Percentiles rank a stretch among this genome's conserved stretches.
Evolutionary conservation across 2,329 filamentous ascomycete genomes (phyloP).

Genomic region (Knoxdaviesia proteae): DNA sequence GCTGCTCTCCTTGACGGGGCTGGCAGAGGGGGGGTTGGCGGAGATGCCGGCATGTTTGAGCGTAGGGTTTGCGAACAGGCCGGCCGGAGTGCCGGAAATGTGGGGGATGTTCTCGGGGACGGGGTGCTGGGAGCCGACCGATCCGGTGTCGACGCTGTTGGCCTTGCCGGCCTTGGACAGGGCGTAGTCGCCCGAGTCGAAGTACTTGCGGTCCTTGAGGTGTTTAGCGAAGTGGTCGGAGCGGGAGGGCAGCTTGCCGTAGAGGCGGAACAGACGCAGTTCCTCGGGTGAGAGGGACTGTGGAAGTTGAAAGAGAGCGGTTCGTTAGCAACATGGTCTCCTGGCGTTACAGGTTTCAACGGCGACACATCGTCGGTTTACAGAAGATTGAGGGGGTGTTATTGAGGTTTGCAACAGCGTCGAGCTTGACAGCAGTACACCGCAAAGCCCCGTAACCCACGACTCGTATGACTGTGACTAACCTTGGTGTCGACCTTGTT

Average conservation of each 20-base stretch:
- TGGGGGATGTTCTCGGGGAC: slow-evolving; percentile 90
- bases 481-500: slow-evolving; percentile 97
- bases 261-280: slow-evolving; percentile 88
- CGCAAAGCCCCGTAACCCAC: too few species aligned
- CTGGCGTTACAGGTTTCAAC: neutral
- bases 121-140: slow-evolving; percentile 85
- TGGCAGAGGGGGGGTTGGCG: slow-evolving; percentile 38
- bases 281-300: slow-evolving; percentile 87
- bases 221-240: slow-evolving; percentile 96
- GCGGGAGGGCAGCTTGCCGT: slow-evolving; percentile 92
- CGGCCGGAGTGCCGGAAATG: slow-evolving; percentile 15
- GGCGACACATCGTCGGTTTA: slow-evolving; percentile 1
- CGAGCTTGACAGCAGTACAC: too few species aligned
- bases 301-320: slow-evolving; percentile 4
- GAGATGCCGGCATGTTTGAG: slow-evolving; percentile 21
- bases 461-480: slow-evolving; percentile 18
- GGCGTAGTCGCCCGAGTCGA: slow-evolving; percentile 90
- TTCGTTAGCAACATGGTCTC: slow-evolving; percentile 2
- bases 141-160: slow-evolving; percentile 79
- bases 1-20: slow-evolving; percentile 79
- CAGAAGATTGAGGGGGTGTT: neutral
- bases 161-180: slow-evolving; percentile 95
- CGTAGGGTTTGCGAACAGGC: slow-evolving; percentile 8
- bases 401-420: neutral
- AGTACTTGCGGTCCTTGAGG: slow-evolving; percentile 97